These are phyloP conservation scores for Monocercomonoides exilis DNA, from an alignment of 78 protist species.

Conservation along the genomic window DNA sequence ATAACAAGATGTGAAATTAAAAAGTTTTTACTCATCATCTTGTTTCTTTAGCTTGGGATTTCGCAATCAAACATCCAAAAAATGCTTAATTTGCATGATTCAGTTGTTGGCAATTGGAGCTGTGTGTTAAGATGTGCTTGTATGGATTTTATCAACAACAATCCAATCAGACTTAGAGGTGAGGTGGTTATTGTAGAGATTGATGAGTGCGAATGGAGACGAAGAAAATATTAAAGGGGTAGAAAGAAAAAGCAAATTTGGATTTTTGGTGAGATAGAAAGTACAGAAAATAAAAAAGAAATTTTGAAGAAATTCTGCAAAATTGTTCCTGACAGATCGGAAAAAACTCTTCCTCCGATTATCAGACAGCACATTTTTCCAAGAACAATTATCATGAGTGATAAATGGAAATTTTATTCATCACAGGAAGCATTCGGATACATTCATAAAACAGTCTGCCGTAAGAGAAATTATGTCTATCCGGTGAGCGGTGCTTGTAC, in stretches of 20 bases:
- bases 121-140: too few species aligned
- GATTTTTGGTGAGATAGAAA: too few species aligned
- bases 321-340: background rate
- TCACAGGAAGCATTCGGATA: background rate
- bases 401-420: background rate
- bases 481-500: background rate
- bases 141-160: too few species aligned
- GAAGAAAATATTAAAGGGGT: background rate
- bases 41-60: too few species aligned
- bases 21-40: too few species aligned
- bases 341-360: background rate
- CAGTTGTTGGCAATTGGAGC: too few species aligned
- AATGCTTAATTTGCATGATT: too few species aligned
- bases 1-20: too few species aligned
- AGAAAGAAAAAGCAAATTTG: too few species aligned
- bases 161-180: too few species aligned
- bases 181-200: background rate
- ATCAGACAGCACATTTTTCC: background rate
- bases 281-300: background rate
- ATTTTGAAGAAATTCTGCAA: background rate
- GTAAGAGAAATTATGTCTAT: background rate
- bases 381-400: background rate
- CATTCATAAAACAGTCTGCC: background rate
- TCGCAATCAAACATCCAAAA: too few species aligned
- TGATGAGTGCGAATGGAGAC: background rate